These are phyloP conservation scores for Daldinia decipiens DNA, from an alignment of 495 filamentous ascomycete species.

Conservation along the genomic window DNA sequence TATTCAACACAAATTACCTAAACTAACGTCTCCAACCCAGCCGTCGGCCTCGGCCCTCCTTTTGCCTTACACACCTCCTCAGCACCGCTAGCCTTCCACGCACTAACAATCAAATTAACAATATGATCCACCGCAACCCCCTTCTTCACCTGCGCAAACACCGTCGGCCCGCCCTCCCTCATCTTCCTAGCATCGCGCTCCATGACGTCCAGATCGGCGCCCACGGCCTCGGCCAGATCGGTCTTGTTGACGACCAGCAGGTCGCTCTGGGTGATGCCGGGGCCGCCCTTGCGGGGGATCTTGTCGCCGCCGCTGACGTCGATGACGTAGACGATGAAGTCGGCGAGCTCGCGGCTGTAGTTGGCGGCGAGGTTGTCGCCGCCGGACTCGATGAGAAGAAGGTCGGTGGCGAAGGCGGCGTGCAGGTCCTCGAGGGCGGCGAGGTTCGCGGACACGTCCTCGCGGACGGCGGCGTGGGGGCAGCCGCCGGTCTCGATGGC, in stretches of 20 bases:
- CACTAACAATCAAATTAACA: conserved; percentile 86
- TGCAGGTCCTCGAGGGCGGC: conserved; percentile 91
- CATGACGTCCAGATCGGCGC: conserved; percentile 93
- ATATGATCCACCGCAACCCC: conserved; percentile 85
- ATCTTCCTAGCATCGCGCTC: conserved; percentile 94
- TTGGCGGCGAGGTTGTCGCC: conserved; percentile 98
- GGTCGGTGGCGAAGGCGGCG: conserved; percentile 73
- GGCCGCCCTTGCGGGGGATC: conserved; percentile 93
- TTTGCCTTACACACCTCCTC: conserved; percentile 64
- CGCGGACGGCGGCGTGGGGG: conserved; percentile 95
- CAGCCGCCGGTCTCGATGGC: conserved; percentile 99
- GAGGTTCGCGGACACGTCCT: conserved; percentile 95
- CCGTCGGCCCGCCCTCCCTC: conserved; percentile 94
- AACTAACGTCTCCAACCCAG: conserved; percentile 56
- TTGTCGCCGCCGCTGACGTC: conserved; percentile 98
- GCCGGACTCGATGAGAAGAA: conserved; percentile 92
- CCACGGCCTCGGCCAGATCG: conserved; percentile 89
- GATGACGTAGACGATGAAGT: conserved; percentile 98
- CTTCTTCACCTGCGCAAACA: conserved; percentile 97
- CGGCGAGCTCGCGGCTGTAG: conserved; percentile 91
- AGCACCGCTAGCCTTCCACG: conserved; percentile 90
- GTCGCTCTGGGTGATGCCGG: conserved; percentile 95
- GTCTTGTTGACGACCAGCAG: conserved; percentile 95
- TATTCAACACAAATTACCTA: conserved; percentile 5
- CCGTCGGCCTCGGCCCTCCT: conserved; percentile 62